Conservation (phyloP, 768 basidiomycete species). For the Pleurotus ostreatus region DNA sequence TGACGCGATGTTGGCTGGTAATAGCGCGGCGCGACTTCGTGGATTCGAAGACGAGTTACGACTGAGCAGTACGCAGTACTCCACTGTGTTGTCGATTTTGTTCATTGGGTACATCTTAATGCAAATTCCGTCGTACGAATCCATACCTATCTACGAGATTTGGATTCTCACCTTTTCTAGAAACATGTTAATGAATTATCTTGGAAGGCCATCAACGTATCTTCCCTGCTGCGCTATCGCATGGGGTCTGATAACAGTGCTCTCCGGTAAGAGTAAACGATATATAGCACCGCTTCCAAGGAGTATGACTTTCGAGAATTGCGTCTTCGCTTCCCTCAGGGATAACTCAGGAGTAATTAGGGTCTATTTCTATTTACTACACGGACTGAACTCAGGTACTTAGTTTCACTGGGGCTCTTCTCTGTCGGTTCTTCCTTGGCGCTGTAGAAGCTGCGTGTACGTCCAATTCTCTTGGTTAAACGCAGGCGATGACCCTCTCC, state of each 20-base stretch:
- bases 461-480: background rate
- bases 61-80: constrained; percentile 44
- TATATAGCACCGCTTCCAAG: background rate
- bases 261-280: constrained; percentile 35
- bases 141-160: background rate
- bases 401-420: constrained; percentile 37
- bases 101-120: constrained; percentile 33
- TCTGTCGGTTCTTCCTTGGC: constrained; percentile 49
- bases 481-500: background rate
- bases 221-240: constrained; percentile 58
- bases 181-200: constrained; percentile 66
- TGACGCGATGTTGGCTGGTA: background rate
- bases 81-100: constrained; percentile 44
- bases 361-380: too few species aligned
- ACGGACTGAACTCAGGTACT: background rate
- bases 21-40: constrained; percentile 49
- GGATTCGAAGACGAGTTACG: constrained; percentile 50
- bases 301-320: background rate
- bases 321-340: background rate
- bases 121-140: constrained; percentile 28
- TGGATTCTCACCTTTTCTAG: constrained; percentile 24
- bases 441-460: constrained; percentile 46
- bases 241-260: constrained; percentile 56
- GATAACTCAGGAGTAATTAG: constrained; percentile 2
- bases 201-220: constrained; percentile 62